phyloP scores from a whole-genome alignment of 495 filamentous ascomycete genomes.

The Opeltia flavorubescens region DNA sequence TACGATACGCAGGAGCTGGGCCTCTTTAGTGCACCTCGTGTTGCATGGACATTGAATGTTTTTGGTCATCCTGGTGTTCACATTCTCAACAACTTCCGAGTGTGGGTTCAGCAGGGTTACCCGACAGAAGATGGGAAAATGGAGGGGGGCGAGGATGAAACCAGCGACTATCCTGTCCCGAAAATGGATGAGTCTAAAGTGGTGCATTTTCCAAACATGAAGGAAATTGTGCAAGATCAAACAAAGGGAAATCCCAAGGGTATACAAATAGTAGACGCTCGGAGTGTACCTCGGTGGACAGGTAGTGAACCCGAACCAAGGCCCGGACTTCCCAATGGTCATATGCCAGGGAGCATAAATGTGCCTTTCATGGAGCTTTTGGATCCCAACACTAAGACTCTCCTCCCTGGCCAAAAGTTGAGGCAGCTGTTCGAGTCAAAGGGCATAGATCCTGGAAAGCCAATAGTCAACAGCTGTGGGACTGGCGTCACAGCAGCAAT shows the following conservation, averaged over 20 bases:
- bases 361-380: constrained; percentile 69
- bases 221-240: constrained; percentile 55
- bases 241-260: constrained; percentile 67
- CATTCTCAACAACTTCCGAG: constrained; percentile 82
- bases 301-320: constrained; percentile 81
- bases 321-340: constrained; percentile 73
- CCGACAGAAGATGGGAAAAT: constrained; percentile 68
- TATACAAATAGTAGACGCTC: constrained; percentile 82
- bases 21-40: constrained; percentile 85
- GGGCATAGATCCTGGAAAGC: constrained; percentile 65
- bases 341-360: constrained; percentile 79
- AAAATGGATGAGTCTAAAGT: constrained; percentile 40
- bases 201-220: constrained; percentile 66
- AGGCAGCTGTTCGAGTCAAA: constrained; percentile 60
- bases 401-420: constrained; percentile 58
- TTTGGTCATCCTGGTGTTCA: constrained; percentile 89
- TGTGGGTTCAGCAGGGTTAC: constrained; percentile 71
- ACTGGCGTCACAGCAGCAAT: constrained; percentile 92
- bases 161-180: constrained; percentile 41
- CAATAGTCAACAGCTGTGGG: constrained; percentile 80
- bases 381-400: constrained; percentile 66
- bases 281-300: constrained; percentile 63
- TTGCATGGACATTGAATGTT: constrained; percentile 79
- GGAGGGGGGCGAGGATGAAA: constrained; percentile 35
- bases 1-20: constrained; percentile 82